phyloP scores from a whole-genome alignment of 768 basidiomycete genomes.

The Rhodotorula graminis region DNA sequence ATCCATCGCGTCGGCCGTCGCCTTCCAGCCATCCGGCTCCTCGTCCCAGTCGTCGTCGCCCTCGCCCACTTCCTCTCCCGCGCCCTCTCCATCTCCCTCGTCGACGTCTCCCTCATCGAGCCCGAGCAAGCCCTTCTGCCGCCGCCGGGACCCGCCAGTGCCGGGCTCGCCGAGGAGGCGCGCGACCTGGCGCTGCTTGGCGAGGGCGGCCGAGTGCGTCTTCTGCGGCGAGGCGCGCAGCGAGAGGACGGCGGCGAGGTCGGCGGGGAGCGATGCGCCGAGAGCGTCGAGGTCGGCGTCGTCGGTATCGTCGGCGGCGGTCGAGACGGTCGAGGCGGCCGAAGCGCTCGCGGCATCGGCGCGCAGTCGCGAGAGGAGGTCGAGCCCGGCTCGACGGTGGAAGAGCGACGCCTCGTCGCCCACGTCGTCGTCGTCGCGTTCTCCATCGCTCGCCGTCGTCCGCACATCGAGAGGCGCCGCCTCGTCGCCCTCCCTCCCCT shows the following conservation, averaged over 20 bases:
- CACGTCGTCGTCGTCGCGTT: neutral
- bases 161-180: constrained; percentile 18
- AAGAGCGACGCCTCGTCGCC: constrained; percentile 18
- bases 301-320: neutral
- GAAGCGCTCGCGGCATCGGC: neutral
- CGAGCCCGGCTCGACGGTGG: neutral
- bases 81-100: neutral
- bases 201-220: neutral
- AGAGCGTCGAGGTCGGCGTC: neutral
- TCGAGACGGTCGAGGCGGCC: no score
- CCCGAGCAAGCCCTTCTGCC: constrained; percentile 15
- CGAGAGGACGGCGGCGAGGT: constrained; percentile 29
- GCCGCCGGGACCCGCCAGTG: neutral
- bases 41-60: constrained; percentile 39
- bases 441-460: neutral
- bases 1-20: constrained; percentile 33
- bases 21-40: constrained; percentile 36
- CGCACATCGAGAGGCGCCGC: neutral
- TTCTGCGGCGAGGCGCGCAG: constrained; percentile 29
- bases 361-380: neutral
- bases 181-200: constrained; percentile 26
- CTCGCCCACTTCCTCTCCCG: constrained; percentile 1
- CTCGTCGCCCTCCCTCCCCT: neutral
- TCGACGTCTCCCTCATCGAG: constrained; percentile 5
- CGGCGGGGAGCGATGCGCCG: constrained; percentile 19